Percentiles rank a stretch among this genome's conserved stretches.
Evolutionary conservation across 2,329 filamentous ascomycete genomes (phyloP).

Genomic region (Diaporthe destruens): DNA sequence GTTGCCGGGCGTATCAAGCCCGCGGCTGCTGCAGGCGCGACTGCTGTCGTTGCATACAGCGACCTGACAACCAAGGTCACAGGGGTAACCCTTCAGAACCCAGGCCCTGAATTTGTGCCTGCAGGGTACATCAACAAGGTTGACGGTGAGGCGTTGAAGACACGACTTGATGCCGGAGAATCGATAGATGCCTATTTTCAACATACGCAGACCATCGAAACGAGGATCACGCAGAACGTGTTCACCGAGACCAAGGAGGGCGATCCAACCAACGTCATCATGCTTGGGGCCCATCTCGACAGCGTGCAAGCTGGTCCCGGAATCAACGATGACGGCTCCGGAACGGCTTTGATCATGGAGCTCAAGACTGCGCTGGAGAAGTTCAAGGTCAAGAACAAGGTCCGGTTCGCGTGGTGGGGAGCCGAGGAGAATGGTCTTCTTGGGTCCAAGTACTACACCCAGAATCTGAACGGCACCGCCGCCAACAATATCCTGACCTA

Average conservation of each 20-base stretch:
- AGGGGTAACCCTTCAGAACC: constrained; percentile 3
- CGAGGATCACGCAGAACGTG: constrained; percentile 57
- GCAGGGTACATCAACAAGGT: constrained; percentile 14
- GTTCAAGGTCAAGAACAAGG: constrained; percentile 55
- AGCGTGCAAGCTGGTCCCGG: constrained; percentile 58
- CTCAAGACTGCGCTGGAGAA: constrained; percentile 46
- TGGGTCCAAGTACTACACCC: constrained; percentile 54
- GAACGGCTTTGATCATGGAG: constrained; percentile 54
- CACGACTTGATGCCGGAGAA: neutral
- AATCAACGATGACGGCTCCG: constrained; percentile 62
- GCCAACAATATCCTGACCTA: constrained; percentile 53
- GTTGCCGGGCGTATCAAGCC: constrained; percentile 16
- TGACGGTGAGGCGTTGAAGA: constrained; percentile 18
- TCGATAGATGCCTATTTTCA: constrained; percentile 9
- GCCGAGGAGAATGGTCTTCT: constrained; percentile 59
- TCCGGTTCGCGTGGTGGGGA: constrained; percentile 60
- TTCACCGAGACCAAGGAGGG: constrained; percentile 60
- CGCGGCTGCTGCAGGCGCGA: constrained; percentile 1
- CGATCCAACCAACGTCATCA: constrained; percentile 56
- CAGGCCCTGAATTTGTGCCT: constrained; percentile 20
- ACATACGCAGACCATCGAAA: constrained; percentile 46
- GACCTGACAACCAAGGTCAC: constrained; percentile 11
- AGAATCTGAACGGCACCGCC: constrained; percentile 48
- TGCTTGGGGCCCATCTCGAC: constrained; percentile 60
- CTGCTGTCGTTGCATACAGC: constrained; percentile 22